Evolutionary conservation across 164 flowering plant species (phyloP).

Genomic region (Liquidambar formosana): DNA sequence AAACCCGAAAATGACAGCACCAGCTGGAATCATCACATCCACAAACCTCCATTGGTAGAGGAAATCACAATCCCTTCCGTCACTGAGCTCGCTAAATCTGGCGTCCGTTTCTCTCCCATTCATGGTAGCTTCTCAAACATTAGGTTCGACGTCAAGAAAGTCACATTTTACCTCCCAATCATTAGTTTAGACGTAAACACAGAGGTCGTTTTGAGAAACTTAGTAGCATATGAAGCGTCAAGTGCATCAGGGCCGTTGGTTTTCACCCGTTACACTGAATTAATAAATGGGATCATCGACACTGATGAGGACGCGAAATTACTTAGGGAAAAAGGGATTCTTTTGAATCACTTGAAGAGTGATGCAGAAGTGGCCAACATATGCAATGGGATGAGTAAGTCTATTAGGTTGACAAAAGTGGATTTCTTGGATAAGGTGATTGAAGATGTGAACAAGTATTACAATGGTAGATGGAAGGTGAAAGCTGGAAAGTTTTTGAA

Average conservation of each 20-base stretch:
- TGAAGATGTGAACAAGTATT: slow-evolving; percentile 66
- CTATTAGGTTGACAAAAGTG: slow-evolving; percentile 61
- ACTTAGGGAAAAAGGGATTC: slow-evolving; percentile 56
- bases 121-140: slow-evolving; percentile 29
- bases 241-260: slow-evolving; percentile 50
- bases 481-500: slow-evolving; percentile 35
- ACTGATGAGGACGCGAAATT: slow-evolving; percentile 55
- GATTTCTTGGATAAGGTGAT: slow-evolving; percentile 52
- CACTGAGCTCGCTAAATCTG: slow-evolving; percentile 29
- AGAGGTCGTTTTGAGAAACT: slow-evolving; percentile 59
- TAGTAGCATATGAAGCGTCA: slow-evolving; percentile 70
- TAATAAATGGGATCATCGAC: slow-evolving; percentile 80
- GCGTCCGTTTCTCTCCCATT: slow-evolving; percentile 33
- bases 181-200: slow-evolving; percentile 45
- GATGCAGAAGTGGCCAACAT: slow-evolving; percentile 58
- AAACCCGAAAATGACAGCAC: slow-evolving; percentile 6
- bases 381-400: slow-evolving; percentile 79
- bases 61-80: slow-evolving; percentile 58
- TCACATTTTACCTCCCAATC: slow-evolving; percentile 37
- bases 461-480: slow-evolving; percentile 49
- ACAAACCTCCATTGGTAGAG: slow-evolving; percentile 42
- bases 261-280: slow-evolving; percentile 61
- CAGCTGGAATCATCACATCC: no score
- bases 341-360: slow-evolving; percentile 59
- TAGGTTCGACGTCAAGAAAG: slow-evolving; percentile 29